Evolutionary conservation across 345 rosid species (phyloP), one percentile per base, ranked within the genome.

Genomic region (Punica granatum): DNA sequence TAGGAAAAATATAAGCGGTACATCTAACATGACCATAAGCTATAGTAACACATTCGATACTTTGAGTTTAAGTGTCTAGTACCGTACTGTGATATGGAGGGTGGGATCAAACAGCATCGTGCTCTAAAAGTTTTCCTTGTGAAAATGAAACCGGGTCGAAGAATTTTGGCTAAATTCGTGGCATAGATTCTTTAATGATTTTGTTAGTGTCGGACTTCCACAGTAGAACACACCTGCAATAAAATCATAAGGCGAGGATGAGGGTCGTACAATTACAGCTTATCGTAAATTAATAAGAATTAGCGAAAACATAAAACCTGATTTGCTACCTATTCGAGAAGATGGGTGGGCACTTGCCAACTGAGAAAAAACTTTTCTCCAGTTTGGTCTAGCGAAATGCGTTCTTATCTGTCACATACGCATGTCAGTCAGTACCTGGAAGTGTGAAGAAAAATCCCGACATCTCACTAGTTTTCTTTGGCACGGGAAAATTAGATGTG

Each of bases 371-470:
- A 94, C 98, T 70, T 83, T 94, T 78, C 88, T 85, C 99, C 99
- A 92, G 21, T 94, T 92, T 26, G 98, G 98, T 76, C 98, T 84
- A 23, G 98, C 85, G 65, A 94, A 94, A 82, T 94, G 99, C 26
- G 99, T 94, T 75, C 75, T 84, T 84, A 94, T 94, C 99, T 92
- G 82, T 66, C 63, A 33, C 28, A 15, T 12, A 33, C 13, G 12
- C 25, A 3, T 13, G 46, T 81, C 63, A 72, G 54, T 48, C 25
- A 42, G 36, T 56, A 8, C 34, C 36, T 2, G 19, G 21, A 26
- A 32, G 62, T 19, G 30, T 42, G 23, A 15, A 13, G 25, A 14
- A 53, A 12, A 51, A 23, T 54, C 35, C 14, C 39, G 7, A 58
- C 51, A 16, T 37, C 39, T 33, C 23, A 3, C 54, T 49, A 25